Conservation (phyloP, 805 yeast species). For the Candida quercuum region DNA sequence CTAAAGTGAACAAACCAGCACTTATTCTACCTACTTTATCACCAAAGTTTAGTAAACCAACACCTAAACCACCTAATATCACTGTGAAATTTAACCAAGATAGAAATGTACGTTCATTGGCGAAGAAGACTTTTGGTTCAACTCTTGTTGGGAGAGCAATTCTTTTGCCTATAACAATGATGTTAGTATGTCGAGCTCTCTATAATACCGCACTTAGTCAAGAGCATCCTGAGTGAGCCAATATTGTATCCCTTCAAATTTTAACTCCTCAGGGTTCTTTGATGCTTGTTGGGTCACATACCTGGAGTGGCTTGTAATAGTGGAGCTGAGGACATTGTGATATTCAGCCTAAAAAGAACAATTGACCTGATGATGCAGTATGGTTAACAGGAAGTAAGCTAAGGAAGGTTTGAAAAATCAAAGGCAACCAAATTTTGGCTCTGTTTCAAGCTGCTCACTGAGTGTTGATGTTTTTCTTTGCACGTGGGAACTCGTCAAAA, state of each 20-base stretch:
- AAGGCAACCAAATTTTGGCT: background rate
- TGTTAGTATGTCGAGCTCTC: too few species aligned
- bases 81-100: constrained; percentile 99
- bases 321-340: constrained; percentile 69
- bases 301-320: constrained; percentile 69
- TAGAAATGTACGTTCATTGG: constrained; percentile 96
- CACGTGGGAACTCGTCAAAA: background rate
- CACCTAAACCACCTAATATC: constrained; percentile 92
- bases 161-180: constrained; percentile 54
- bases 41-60: constrained; percentile 94
- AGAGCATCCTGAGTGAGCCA: too few species aligned
- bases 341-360: too few species aligned
- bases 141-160: constrained; percentile 97
- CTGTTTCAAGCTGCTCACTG: too few species aligned
- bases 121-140: constrained; percentile 98
- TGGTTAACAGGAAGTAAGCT: too few species aligned
- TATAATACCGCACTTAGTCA: too few species aligned
- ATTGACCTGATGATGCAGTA: too few species aligned
- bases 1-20: constrained; percentile 90
- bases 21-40: constrained; percentile 88
- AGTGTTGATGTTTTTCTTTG: too few species aligned
- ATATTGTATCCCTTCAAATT: too few species aligned
- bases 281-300: constrained; percentile 18
- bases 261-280: too few species aligned
- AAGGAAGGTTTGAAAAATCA: too few species aligned